phyloP scores from a whole-genome alignment of 2,329 filamentous ascomycete genomes.

The Phoma herbarum region DNA sequence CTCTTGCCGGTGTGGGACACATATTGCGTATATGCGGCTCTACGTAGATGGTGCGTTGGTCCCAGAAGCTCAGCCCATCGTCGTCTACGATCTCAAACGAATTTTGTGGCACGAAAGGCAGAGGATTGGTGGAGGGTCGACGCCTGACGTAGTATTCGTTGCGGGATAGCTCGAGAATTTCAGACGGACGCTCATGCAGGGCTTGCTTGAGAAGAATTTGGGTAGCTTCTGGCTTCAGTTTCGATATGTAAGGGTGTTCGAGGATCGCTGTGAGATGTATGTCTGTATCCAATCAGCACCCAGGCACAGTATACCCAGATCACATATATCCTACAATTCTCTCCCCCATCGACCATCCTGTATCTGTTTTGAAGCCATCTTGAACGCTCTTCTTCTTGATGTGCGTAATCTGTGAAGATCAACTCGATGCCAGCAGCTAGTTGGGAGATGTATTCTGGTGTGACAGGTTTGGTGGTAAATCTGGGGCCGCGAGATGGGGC shows the following conservation, averaged over 20 bases:
- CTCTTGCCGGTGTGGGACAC: conserved; percentile 42
- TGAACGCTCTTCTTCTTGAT: conserved; percentile 36
- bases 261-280: conserved; percentile 47
- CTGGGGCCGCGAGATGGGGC: conserved; percentile 27
- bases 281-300: conserved; percentile 25
- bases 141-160: conserved; percentile 45
- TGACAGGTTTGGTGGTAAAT: conserved; percentile 32
- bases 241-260: conserved; percentile 39
- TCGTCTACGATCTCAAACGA: conserved; percentile 39
- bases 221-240: conserved; percentile 44
- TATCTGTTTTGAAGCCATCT: conserved; percentile 41
- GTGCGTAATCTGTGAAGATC: conserved; percentile 50
- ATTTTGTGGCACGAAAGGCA: conserved; percentile 39
- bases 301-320: too few species aligned
- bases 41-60: conserved; percentile 49
- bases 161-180: conserved; percentile 34
- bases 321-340: conserved; percentile 32
- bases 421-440: conserved; percentile 45
- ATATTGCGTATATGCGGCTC: conserved; percentile 47
- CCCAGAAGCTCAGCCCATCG: conserved; percentile 46
- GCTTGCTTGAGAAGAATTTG: conserved; percentile 42
- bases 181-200: conserved; percentile 30
- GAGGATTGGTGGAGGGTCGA: conserved; percentile 40
- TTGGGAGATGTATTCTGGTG: conserved; percentile 41
- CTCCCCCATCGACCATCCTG: conserved; percentile 35